Base-by-base conservation (phyloP, 2,329 filamentous ascomycete genomes). In the Colletotrichum euphorbiae region DNA sequence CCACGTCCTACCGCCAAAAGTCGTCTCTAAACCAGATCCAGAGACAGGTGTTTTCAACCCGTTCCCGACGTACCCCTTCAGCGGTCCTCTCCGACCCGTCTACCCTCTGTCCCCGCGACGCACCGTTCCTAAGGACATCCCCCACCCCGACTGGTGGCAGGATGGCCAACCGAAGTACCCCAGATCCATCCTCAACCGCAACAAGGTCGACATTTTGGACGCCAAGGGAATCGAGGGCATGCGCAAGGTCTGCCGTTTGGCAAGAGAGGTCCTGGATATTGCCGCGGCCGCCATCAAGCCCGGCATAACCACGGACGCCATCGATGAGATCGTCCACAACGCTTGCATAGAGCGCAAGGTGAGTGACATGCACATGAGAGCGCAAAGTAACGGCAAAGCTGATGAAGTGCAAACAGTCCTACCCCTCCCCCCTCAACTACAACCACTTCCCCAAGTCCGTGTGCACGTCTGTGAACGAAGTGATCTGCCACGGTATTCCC, bases 401-500 rank as follows among this genome's bases (percentile, higher is more conserved):
- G 31, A 64, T 21, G 15, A 50, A 31, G 19, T 36, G 54, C 7
- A 33, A 67, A 51, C 70, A 98, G 94, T 92, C 94, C 9, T 98
- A 98, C 78, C 95, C 95, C 0, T 98, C 95, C 1, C 94, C 95
- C 1, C 84, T 98, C 38, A 98, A 98, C 83, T 98, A 98, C 82
- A 92, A 93, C 83, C 86, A 94, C 80, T 99, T 98, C 81, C 96
- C 96, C 72, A 99, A 99, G 83, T 99, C 96, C 0, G 93, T 98
- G 70, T 99, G 96, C 81, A 98, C 95, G 3, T 98, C 95, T 3
- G 82, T 93, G 56, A 99, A 99, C 83, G 96, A 99, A 81, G 92
- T 97, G 71, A 98, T 99, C 79, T 99, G 96, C 83, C 96, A 99
- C 84, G 96, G 96, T 60, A 99, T 99, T 71, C 96, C 96, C 15